Percentiles rank a stretch among this genome's conserved stretches.
Conservation (phyloP, 169 alveolate genomes). For the Babesia ovata region DNA sequence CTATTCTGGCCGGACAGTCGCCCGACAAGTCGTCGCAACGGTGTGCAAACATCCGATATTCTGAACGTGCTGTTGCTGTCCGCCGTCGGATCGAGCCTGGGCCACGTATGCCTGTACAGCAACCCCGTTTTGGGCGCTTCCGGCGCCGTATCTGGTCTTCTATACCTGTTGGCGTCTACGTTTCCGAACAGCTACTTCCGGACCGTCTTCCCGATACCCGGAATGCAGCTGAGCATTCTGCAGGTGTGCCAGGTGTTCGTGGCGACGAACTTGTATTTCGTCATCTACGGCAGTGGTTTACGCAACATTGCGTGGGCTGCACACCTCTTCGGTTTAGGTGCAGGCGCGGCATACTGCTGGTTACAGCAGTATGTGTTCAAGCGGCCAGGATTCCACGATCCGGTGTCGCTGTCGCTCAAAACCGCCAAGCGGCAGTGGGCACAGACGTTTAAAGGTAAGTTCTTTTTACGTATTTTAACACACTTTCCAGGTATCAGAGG, state of each 20-base stretch:
- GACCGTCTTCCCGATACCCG: constrained; percentile 77
- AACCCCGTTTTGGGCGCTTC: constrained; percentile 80
- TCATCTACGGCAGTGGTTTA: constrained; percentile 54
- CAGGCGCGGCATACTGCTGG: constrained; percentile 73
- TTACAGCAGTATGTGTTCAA: constrained; percentile 64
- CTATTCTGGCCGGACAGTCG: constrained; percentile 6
- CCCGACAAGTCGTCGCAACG: background rate
- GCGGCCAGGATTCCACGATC: constrained; percentile 63
- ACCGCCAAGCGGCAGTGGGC: constrained; percentile 64
- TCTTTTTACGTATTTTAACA: background rate
- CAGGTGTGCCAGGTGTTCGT: constrained; percentile 77
- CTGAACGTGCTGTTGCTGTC: constrained; percentile 51
- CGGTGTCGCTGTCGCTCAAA: constrained; percentile 25
- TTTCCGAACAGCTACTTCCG: constrained; percentile 75
- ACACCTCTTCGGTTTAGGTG: constrained; percentile 75
- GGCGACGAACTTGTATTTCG: constrained; percentile 70
- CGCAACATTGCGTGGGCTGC: constrained; percentile 80
- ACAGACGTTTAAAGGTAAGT: constrained; percentile 43
- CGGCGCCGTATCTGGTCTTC: constrained; percentile 78
- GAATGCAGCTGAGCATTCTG: constrained; percentile 69
- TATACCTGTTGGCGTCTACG: constrained; percentile 72
- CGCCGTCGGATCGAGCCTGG: constrained; percentile 49
- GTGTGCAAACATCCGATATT: constrained; percentile 47
- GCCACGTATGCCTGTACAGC: constrained; percentile 53
- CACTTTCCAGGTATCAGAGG: constrained; percentile 18